Evolutionary conservation across 441 rosid genomes (phyloP), one percentile per base, ranked within the genome.

Genomic region (Francoa sonchifolia): DNA sequence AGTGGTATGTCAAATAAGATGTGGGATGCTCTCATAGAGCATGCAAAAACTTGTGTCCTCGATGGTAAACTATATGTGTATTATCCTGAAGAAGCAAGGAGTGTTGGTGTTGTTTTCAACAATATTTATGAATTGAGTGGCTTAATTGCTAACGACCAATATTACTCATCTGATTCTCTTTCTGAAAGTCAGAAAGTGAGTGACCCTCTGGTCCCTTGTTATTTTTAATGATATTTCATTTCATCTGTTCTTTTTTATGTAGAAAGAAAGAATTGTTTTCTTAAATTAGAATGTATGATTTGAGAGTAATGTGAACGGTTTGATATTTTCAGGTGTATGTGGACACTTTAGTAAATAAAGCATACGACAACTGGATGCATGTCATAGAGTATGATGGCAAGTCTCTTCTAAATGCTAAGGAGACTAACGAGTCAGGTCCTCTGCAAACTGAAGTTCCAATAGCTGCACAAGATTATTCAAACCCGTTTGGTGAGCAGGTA

Each of bases 1-100:
- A 75, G 89, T 34, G 99, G 99, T n/a, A 92, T 92, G 97, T 87
- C 99, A 50, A 92, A 82, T 73, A 87, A 74, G 75, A 92, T 92
- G 99, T 92, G 99, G 99, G 99, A 92, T 0, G 88, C 94, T 54
- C 79, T 87, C 47, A 46, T 77, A 50, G 97, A 92, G 47, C 99
- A 92, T 35, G 95, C 99, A 5, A 92, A 86, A 76, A 92, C 99
- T 16, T 92, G 97, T 59, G 84, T 64, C 48, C 71, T 77, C 18
- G 51, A 81, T 32, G 76, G 94, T 42, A 92, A 83, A 71, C 66
- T 77, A 46, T 83, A 87, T 57, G 67, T 92, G 45, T 92, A 79
- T 57, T 77, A 83, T 54, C 48, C 94, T 17, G 99, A 86, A 54
- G 88, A 74, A 69, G 61, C 84, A 36, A 77, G 84, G 56, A 73